Evolutionary conservation across 1,139 yeast species (phyloP), one percentile per base, ranked within the genome.

Genomic region (Geotrichum aggregatum): DNA sequence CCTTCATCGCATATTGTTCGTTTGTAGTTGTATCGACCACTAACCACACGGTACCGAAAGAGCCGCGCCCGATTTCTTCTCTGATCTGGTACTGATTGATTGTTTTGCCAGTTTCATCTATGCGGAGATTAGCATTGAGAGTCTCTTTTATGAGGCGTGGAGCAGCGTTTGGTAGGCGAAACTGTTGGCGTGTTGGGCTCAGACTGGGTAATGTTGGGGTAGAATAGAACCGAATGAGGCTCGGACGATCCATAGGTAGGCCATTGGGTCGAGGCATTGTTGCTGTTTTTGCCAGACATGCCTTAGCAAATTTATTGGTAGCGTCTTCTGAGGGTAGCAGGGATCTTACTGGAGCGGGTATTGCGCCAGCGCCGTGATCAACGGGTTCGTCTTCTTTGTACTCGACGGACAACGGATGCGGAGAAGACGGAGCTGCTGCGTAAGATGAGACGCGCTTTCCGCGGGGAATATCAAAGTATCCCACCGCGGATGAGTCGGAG

Each of bases 1-100:
- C 94, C 66, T 92, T 92, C 58, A 92, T 80, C 0, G 98, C 97
- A 45, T 53, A 22, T 76, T 75, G 50, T 76, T 59, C 48, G 28
- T 52, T 59, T 0, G 69, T 64, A 14, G 58, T 60, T 22, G 76
- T 70, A 66, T 91, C 96, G 11, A 82, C 65, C 0, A 95, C 97
- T 4, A 88, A 78, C 61, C 92, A 85, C 2, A 92, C 98, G 0
- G 84, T 80, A 1, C 98, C 98, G 66, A 87, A 91, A 0, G 96
- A 83, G 0, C 98, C 98, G 59, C 83, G 81, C 0, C 98, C 98
- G 47, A 91, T 73, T 1, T 83, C 76, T 41, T 77, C 76, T 38
- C 78, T 70, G 13, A 91, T 74, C 52, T 76, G 75, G 67, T 89
- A 92, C 60, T 73, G 74, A 57, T 72, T 72, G 34, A 72, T 61